These are phyloP conservation scores for Trichoderma virens DNA, from an alignment of 495 filamentous ascomycete species.

Conservation along the genomic window DNA sequence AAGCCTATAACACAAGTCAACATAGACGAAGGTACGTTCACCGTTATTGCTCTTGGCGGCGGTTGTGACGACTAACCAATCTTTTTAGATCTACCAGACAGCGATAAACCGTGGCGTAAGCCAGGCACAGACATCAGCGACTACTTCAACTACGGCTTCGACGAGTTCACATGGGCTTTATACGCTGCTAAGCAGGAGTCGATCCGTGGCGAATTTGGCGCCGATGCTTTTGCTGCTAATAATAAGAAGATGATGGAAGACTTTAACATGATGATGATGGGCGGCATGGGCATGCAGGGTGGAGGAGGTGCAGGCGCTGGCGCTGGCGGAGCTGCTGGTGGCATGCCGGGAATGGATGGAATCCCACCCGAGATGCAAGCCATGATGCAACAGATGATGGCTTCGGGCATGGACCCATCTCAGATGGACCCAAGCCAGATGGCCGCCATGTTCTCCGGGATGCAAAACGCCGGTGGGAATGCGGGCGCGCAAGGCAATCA, in stretches of 20 bases:
- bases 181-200: constrained; percentile 85
- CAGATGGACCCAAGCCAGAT: constrained; percentile 59
- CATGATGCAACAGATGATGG: constrained; percentile 78
- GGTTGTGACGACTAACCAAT: constrained; percentile 15
- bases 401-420: constrained; percentile 69
- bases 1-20: constrained; percentile 80
- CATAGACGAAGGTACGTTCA: constrained; percentile 54
- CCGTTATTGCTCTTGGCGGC: background rate
- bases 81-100: constrained; percentile 59
- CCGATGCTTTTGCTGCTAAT: constrained; percentile 50
- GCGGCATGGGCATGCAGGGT: constrained; percentile 54
- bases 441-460: constrained; percentile 43
- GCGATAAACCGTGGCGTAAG: constrained; percentile 91
- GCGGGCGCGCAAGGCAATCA: constrained; percentile 34
- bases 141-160: constrained; percentile 99
- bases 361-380: constrained; percentile 73
- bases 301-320: constrained; percentile 22
- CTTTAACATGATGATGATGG: constrained; percentile 79
- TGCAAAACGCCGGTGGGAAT: constrained; percentile 32
- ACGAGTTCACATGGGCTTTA: constrained; percentile 96
- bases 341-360: constrained; percentile 63
- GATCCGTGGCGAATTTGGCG: constrained; percentile 58
- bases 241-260: constrained; percentile 84
- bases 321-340: constrained; percentile 23
- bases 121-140: constrained; percentile 93